Percentiles rank a stretch among this genome's conserved stretches.
These are phyloP conservation scores for Claviceps sp. DNA, from an alignment of 2,329 filamentous ascomycete species.

Conservation along the genomic window DNA sequence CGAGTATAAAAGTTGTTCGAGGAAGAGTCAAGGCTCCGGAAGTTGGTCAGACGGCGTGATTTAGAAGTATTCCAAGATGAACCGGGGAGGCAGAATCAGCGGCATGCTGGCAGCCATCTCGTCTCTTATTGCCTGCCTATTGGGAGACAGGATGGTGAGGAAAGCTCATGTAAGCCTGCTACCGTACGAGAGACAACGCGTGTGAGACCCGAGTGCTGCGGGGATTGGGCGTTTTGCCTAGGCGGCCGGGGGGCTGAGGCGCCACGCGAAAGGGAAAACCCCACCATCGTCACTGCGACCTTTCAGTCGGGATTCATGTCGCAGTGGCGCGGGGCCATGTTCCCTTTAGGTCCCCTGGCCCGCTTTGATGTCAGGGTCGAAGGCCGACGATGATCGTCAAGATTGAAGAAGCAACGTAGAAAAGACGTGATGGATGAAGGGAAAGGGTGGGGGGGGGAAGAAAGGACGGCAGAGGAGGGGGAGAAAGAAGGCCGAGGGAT, in stretches of 20 bases:
- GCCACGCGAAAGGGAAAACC: conserved; percentile 3
- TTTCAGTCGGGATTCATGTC: conserved; percentile 3
- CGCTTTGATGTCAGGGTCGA: neutral
- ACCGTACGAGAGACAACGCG: neutral
- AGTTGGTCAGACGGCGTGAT: neutral
- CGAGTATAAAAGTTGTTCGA: neutral
- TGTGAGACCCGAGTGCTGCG: conserved; percentile 2
- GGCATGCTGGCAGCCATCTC: neutral
- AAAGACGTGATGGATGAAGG: neutral
- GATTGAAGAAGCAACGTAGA: neutral
- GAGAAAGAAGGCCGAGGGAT: neutral
- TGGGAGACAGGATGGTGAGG: neutral
- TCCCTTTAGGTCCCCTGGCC: neutral
- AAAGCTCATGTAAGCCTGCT: neutral
- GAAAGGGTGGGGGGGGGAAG: neutral
- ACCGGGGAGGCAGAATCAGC: neutral
- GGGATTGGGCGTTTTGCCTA: neutral
- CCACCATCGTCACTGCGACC: conserved; percentile 1
- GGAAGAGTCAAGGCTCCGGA: neutral
- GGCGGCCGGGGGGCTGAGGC: conserved; percentile 3
- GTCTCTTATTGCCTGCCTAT: neutral
- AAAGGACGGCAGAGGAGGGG: neutral
- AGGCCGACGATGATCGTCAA: neutral
- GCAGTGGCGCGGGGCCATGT: neutral
- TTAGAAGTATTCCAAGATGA: neutral